Conservation (phyloP, 495 filamentous ascomycete genomes). For the Hapsidospora chrysogenum region DNA sequence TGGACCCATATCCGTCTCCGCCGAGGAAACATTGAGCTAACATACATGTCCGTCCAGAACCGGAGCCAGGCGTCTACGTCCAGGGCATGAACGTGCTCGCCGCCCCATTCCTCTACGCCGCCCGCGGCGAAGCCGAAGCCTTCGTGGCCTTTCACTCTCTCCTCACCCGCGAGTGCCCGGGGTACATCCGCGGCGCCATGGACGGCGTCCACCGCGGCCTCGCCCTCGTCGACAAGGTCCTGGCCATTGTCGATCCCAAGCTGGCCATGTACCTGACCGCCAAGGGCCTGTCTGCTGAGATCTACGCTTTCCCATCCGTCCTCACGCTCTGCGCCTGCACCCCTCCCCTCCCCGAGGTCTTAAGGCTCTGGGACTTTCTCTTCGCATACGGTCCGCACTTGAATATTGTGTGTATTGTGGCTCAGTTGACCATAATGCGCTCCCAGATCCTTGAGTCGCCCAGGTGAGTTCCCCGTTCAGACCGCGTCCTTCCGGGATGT, state of each 20-base stretch:
- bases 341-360: constrained; percentile 86
- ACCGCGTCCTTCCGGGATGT: background rate
- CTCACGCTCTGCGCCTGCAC: constrained; percentile 91
- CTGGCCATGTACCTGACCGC: constrained; percentile 66
- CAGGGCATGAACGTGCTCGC: constrained; percentile 99
- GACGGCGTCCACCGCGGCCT: constrained; percentile 91
- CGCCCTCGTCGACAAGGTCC: constrained; percentile 73
- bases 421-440: constrained; percentile 79
- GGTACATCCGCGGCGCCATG: constrained; percentile 91
- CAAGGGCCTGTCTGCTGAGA: constrained; percentile 76
- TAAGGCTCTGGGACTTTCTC: constrained; percentile 94
- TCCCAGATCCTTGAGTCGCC: constrained; percentile 65
- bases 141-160: constrained; percentile 83
- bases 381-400: constrained; percentile 90
- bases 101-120: constrained; percentile 90
- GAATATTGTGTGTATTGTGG: constrained; percentile 93
- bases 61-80: constrained; percentile 71
- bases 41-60: constrained; percentile 13
- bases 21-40: background rate
- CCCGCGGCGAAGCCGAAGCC: constrained; percentile 85
- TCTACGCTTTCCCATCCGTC: constrained; percentile 96
- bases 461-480: constrained; percentile 41
- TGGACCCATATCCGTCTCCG: too few relatives aligned
- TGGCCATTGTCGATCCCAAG: constrained; percentile 80
- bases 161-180: constrained; percentile 76